Percentiles rank a stretch among this genome's conserved stretches.
Conservation (phyloP, 202 grass and related monocot species). For the Eragrostis tef region DNA sequence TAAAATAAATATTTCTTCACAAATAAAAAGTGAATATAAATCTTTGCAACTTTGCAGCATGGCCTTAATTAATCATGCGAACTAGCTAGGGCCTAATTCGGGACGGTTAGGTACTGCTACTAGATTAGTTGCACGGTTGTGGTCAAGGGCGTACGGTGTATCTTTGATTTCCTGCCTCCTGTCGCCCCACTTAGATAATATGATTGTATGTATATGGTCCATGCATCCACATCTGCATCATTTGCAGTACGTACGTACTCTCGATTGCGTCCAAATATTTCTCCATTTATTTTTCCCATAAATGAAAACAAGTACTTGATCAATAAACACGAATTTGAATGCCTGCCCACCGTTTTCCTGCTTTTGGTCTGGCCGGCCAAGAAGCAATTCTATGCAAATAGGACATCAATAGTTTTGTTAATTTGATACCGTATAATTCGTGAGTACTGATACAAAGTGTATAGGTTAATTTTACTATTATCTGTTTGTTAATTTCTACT, state of each 20-base stretch:
- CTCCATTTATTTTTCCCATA: background rate
- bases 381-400: background rate
- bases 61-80: conserved; percentile 33
- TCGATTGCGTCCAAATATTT: conserved; percentile 24
- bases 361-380: too few relatives aligned
- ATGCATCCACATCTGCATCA: conserved; percentile 44
- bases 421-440: background rate
- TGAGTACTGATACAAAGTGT: background rate
- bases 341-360: background rate
- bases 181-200: conserved; percentile 44
- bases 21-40: background rate
- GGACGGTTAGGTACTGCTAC: conserved; percentile 1
- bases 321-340: conserved; percentile 5
- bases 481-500: background rate
- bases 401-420: background rate
- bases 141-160: conserved; percentile 52
- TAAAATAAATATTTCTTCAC: too few relatives aligned
- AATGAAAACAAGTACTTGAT: conserved; percentile 10
- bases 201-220: conserved; percentile 47
- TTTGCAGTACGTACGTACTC: conserved; percentile 20
- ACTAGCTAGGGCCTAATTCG: conserved; percentile 14
- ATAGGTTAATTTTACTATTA: background rate
- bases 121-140: conserved; percentile 56
- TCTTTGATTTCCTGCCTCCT: conserved; percentile 69
- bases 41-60: background rate